phyloP scores from a whole-genome alignment of 1,284 basidiomycete species.

The Wolfiporia cocos region DNA sequence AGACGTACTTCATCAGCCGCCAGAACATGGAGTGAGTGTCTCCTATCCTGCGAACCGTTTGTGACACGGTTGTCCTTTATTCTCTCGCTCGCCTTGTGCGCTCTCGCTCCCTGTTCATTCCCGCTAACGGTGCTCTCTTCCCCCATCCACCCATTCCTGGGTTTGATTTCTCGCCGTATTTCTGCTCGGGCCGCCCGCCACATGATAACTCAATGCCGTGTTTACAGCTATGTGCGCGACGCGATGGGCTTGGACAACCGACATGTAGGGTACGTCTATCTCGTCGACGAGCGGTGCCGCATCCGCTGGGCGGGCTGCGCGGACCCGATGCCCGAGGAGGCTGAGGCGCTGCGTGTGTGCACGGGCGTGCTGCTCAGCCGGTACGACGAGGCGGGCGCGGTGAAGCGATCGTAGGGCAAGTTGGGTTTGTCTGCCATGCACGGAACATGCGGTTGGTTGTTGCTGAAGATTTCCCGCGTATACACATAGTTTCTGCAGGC shows the following conservation, averaged over 20 bases:
- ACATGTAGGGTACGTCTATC: slow-evolving; percentile 89
- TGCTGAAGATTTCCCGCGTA: no score
- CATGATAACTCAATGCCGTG: not conserved
- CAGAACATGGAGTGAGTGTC: slow-evolving; percentile 69
- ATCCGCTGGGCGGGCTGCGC: slow-evolving; percentile 94
- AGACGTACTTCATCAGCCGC: slow-evolving; percentile 76
- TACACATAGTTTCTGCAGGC: no score
- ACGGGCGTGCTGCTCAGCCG: slow-evolving; percentile 69
- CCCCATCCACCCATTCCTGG: not conserved
- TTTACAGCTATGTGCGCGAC: slow-evolving; percentile 62
- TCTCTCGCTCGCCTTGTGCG: no score
- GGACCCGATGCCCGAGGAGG: slow-evolving; percentile 75
- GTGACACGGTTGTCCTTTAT: no score
- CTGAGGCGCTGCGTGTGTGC: slow-evolving; percentile 66
- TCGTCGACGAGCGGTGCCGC: slow-evolving; percentile 81
- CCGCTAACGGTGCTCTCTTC: not conserved
- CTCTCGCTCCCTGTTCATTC: not conserved
- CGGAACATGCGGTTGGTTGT: no score
- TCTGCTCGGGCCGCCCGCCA: no score
- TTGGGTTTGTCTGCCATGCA: no score
- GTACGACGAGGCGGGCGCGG: no score
- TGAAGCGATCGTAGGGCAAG: no score
- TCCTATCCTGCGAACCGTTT: no score
- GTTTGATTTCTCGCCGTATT: not conserved
- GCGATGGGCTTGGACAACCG: slow-evolving; percentile 86